These are phyloP conservation scores for Fusarium annulatum DNA, from an alignment of 2,329 filamentous ascomycete genomes.

Conservation along the genomic window DNA sequence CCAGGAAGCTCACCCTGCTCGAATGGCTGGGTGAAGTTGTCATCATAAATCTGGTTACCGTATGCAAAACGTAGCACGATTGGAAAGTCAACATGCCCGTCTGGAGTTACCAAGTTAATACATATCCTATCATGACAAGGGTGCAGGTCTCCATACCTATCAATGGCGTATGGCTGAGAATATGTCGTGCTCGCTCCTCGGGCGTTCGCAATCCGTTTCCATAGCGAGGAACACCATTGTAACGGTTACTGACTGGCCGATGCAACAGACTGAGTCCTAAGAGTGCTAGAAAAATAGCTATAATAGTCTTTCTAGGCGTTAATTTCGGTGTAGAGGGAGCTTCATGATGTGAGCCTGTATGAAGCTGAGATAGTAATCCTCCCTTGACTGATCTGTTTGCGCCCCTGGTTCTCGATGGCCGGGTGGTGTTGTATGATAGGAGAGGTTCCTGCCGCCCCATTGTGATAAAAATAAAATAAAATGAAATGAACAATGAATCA, in stretches of 20 bases:
- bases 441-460: slow-evolving; percentile 42
- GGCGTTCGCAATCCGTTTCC: slow-evolving; percentile 49
- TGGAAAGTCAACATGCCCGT: slow-evolving; percentile 91
- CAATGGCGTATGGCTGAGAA: slow-evolving; percentile 59
- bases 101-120: slow-evolving; percentile 56
- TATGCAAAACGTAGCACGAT: slow-evolving; percentile 75
- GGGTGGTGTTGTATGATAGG: slow-evolving; percentile 32
- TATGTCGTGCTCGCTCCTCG: slow-evolving; percentile 58
- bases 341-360: slow-evolving; percentile 32
- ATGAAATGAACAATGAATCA: background rate
- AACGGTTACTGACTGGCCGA: slow-evolving; percentile 40
- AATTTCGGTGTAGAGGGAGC: slow-evolving; percentile 40
- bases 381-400: slow-evolving; percentile 31
- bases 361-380: slow-evolving; percentile 35
- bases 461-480: background rate
- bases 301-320: slow-evolving; percentile 39
- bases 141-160: slow-evolving; percentile 55
- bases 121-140: rapidly evolving
- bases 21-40: slow-evolving; percentile 80
- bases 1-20: slow-evolving; percentile 72
- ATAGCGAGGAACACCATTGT: slow-evolving; percentile 40
- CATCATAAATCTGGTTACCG: slow-evolving; percentile 80
- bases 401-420: slow-evolving; percentile 25
- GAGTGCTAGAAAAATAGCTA: slow-evolving; percentile 42
- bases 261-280: slow-evolving; percentile 44